A percentile compares a stretch with the other conserved stretches of the same genome.
Conservation (phyloP, 441 rosid genomes). For the Arabidopsis lyrata region DNA sequence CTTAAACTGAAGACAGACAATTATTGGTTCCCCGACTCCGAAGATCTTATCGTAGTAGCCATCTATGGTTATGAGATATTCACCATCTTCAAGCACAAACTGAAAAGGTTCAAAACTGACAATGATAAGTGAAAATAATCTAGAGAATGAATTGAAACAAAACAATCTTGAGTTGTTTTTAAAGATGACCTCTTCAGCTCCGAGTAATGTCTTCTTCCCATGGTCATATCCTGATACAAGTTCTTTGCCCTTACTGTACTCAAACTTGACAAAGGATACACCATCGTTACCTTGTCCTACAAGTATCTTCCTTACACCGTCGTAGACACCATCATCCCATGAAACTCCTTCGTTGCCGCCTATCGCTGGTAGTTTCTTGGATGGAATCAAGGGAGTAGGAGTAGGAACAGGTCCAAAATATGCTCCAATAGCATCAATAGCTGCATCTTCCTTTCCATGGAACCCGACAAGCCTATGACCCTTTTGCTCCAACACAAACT, state of each 20-base stretch:
- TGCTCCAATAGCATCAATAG: conserved; percentile 41
- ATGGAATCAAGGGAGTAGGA: conserved; percentile 27
- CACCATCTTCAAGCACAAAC: conserved; percentile 41
- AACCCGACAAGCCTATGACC: conserved; percentile 28
- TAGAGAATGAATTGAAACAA: neutral
- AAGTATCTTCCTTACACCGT: conserved; percentile 27
- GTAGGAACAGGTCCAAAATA: conserved; percentile 31
- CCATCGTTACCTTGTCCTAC: conserved; percentile 38
- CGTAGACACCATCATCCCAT: conserved; percentile 40
- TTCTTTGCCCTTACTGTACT: conserved; percentile 28
- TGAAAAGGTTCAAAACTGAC: conserved; percentile 11
- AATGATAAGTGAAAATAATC: neutral
- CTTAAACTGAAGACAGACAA: conserved; percentile 27
- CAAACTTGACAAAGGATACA: conserved; percentile 37
- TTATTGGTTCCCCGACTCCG: conserved; percentile 25
- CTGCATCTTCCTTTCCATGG: conserved; percentile 37
- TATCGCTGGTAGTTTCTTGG: conserved; percentile 27
- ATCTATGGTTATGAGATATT: conserved; percentile 29
- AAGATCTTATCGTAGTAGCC: conserved; percentile 33
- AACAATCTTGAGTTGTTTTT: neutral
- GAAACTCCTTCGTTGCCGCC: conserved; percentile 35
- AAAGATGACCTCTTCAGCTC: conserved; percentile 33
- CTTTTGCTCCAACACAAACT: conserved; percentile 34
- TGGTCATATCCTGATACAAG: conserved; percentile 28
- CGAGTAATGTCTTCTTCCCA: conserved; percentile 36